A percentile compares a stretch with the other conserved stretches of the same genome.
Evolutionary conservation across 2,329 filamentous ascomycete genomes (phyloP).

Genomic region (Colletotrichum kahawae): DNA sequence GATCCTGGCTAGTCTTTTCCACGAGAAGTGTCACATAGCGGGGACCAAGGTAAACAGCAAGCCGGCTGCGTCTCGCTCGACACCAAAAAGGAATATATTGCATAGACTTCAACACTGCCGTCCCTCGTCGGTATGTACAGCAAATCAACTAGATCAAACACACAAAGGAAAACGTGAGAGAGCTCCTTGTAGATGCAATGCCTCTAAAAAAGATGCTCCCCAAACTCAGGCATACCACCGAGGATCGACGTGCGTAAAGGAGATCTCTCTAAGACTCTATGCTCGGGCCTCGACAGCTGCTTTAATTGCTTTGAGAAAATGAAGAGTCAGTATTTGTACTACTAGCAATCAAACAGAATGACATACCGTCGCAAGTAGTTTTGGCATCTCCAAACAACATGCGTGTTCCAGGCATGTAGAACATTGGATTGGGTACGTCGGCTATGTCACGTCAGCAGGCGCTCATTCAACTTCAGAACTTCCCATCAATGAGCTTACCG

Average conservation of each 20-base stretch:
- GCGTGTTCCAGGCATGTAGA: slow-evolving; percentile 86
- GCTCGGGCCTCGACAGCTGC: slow-evolving; percentile 38
- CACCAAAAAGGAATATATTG: background rate
- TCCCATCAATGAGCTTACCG: slow-evolving; percentile 52
- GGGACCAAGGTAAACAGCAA: background rate
- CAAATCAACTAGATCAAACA: background rate
- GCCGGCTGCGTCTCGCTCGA: background rate
- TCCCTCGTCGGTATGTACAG: background rate
- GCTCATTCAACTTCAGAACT: background rate
- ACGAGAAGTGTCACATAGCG: background rate
- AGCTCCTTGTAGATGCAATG: slow-evolving; percentile 17
- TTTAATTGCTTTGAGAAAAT: slow-evolving; percentile 41
- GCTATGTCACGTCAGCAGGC: slow-evolving; percentile 49
- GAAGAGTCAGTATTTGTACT: slow-evolving; percentile 16
- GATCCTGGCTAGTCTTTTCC: background rate
- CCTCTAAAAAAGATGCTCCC: slow-evolving; percentile 9
- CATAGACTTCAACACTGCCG: background rate
- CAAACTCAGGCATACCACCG: background rate
- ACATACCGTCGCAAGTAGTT: slow-evolving; percentile 77
- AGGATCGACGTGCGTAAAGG: background rate
- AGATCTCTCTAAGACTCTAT: slow-evolving; percentile 18
- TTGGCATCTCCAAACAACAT: slow-evolving; percentile 95
- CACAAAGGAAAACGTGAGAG: background rate
- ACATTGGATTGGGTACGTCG: slow-evolving; percentile 92
- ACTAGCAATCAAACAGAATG: too few relatives aligned